Conservation (phyloP, 768 basidiomycete species). For the Russula sp. region DNA sequence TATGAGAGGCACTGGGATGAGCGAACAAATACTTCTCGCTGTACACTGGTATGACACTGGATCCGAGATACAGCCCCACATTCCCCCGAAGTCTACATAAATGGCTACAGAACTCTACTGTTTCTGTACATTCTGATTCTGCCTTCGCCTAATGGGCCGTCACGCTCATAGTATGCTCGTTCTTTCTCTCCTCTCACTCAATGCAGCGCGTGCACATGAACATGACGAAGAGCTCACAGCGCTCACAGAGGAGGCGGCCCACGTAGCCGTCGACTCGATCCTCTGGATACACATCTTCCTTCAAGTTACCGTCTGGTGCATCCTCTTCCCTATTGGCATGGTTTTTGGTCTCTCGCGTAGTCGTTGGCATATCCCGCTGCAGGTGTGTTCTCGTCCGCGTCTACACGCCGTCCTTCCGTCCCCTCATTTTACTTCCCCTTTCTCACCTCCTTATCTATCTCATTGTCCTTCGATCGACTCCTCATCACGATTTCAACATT, state of each 20-base stretch:
- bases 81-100: no score
- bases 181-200: conserved; percentile 8
- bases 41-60: no score
- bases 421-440: no score
- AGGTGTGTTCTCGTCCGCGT: conserved; percentile 45
- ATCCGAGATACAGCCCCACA: no score
- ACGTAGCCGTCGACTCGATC: conserved; percentile 68
- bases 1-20: no score
- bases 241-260: conserved; percentile 58
- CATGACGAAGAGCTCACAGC: conserved; percentile 68
- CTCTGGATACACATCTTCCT: conserved; percentile 82
- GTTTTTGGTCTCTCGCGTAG: conserved; percentile 72
- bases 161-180: neutral
- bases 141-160: neutral
- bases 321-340: conserved; percentile 85
- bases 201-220: conserved; percentile 48
- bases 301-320: conserved; percentile 78
- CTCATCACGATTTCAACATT: neutral
- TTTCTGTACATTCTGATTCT: neutral
- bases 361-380: conserved; percentile 88
- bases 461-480: neutral
- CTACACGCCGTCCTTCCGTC: no score
- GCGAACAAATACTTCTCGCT: no score
- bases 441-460: neutral
- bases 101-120: no score